These are phyloP conservation scores for Conringia planisiliqua DNA, from an alignment of 345 rosid species.

Conservation along the genomic window DNA sequence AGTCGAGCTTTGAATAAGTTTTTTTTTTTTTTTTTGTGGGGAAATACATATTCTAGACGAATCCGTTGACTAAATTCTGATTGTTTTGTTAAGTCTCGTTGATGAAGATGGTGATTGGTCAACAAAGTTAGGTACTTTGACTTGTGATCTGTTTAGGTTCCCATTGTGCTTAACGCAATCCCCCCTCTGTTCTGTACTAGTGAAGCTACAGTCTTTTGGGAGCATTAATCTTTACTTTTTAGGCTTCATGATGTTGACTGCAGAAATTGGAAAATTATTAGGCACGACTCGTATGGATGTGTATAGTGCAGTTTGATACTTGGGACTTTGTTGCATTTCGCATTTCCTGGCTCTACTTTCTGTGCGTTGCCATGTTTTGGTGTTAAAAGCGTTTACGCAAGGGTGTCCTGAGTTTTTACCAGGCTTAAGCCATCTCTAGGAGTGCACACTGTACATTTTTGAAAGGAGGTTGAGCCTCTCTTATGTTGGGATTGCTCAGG, in stretches of 20 bases:
- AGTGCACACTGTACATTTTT: background rate
- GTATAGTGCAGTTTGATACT: background rate
- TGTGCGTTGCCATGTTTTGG: background rate
- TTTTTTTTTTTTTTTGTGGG: too few relatives aligned
- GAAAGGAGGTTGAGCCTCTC: slow-evolving; percentile 41
- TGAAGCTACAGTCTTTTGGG: slow-evolving; percentile 13
- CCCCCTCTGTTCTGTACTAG: slow-evolving; percentile 1
- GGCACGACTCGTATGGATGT: background rate
- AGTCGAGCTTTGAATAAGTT: too few relatives aligned
- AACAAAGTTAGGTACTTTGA: slow-evolving; percentile 25
- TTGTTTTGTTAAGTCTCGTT: background rate
- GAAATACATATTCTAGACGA: background rate
- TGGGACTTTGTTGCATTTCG: background rate
- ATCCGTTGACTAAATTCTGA: slow-evolving; percentile 16
- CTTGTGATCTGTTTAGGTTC: slow-evolving; percentile 16
- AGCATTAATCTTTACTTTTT: background rate
- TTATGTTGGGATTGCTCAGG: slow-evolving; percentile 68
- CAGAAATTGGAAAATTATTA: background rate
- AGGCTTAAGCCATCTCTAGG: background rate
- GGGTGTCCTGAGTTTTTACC: background rate
- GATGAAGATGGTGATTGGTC: slow-evolving; percentile 29
- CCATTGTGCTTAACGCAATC: background rate
- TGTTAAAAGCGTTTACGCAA: background rate
- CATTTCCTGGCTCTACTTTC: background rate
- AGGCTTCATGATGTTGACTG: background rate